These are phyloP conservation scores for Phytophthora agathidicida DNA, from an alignment of 352 stramenopile genomes.

Conservation along the genomic window DNA sequence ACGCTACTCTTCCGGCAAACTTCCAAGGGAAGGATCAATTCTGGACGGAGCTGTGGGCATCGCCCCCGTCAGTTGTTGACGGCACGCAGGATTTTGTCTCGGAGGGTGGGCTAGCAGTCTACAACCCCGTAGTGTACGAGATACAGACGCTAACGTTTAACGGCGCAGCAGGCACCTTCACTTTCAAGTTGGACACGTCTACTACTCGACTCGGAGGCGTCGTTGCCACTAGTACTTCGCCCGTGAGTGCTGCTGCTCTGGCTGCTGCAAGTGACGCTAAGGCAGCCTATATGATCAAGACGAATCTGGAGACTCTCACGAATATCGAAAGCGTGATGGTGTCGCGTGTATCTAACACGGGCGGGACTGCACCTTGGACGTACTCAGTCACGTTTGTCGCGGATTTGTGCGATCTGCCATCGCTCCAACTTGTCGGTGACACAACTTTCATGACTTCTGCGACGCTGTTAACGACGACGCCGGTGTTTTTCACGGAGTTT, in stretches of 20 bases:
- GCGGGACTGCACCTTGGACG: conserved; percentile 46
- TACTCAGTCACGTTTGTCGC: conserved; percentile 90
- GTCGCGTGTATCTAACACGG: conserved; percentile 50
- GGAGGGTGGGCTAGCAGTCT: conserved; percentile 91
- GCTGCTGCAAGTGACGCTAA: conserved; percentile 44
- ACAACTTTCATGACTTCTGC: conserved; percentile 46
- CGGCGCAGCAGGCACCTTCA: conserved; percentile 63
- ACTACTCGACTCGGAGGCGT: conserved; percentile 52
- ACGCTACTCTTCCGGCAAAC: conserved; percentile 69
- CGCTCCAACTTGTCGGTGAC: conserved; percentile 64
- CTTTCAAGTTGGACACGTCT: conserved; percentile 80
- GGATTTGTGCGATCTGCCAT: conserved; percentile 83
- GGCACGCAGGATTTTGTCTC: conserved; percentile 92
- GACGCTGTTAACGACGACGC: conserved; percentile 38
- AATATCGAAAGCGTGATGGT: conserved; percentile 90
- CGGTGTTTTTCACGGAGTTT: conserved; percentile 60
- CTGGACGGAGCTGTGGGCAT: conserved; percentile 95
- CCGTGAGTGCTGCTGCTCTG: conserved; percentile 52
- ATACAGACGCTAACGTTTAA: conserved; percentile 89
- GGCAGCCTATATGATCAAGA: conserved; percentile 80
- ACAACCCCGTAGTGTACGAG: conserved; percentile 92
- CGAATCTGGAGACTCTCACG: conserved; percentile 74
- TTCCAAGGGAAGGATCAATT: conserved; percentile 95
- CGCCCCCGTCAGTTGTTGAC: conserved; percentile 75
- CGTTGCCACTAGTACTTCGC: conserved; percentile 44